phyloP scores from a whole-genome alignment of 2,329 filamentous ascomycete genomes.

The Trichothecium sympodiale region DNA sequence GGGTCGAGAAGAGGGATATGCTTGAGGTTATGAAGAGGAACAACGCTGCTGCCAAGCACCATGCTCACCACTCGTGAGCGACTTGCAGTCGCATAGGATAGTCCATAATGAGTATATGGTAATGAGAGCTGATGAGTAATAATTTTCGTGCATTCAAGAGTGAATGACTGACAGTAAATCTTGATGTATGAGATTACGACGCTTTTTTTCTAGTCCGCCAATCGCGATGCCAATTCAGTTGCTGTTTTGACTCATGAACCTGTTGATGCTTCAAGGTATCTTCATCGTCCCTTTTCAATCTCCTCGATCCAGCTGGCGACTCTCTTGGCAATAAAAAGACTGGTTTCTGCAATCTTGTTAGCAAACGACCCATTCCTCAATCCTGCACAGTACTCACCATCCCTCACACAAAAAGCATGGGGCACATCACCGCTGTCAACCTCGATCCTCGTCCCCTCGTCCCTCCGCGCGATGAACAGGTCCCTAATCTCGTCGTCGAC shows the following conservation, averaged over 20 bases:
- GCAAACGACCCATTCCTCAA: neutral
- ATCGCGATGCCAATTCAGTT: too few species aligned
- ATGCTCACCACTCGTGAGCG: constrained; percentile 3
- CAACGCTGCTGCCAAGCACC: constrained; percentile 4
- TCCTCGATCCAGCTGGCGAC: constrained; percentile 17
- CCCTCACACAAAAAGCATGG: constrained; percentile 46
- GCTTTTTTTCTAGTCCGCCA: too few species aligned
- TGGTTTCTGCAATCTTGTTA: constrained; percentile 11
- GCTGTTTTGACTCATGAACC: too few species aligned
- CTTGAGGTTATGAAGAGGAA: constrained; percentile 8
- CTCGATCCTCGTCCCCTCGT: constrained; percentile 32
- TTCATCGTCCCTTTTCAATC: constrained; percentile 11
- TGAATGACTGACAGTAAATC: too few species aligned
- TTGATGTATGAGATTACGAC: too few species aligned
- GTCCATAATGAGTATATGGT: neutral
- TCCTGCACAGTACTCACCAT: constrained; percentile 18
- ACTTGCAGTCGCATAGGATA: neutral
- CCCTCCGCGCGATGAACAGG: constrained; percentile 37
- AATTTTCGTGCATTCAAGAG: too few species aligned
- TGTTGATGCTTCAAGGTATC: neutral
- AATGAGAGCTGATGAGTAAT: too few species aligned
- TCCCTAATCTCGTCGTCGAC: constrained; percentile 45
- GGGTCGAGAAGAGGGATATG: constrained; percentile 12
- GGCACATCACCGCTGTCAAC: constrained; percentile 41
- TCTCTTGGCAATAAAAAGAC: constrained; percentile 16